phyloP scores from a whole-genome alignment of 352 stramenopile species.

The Pythium apleroticum region DNA sequence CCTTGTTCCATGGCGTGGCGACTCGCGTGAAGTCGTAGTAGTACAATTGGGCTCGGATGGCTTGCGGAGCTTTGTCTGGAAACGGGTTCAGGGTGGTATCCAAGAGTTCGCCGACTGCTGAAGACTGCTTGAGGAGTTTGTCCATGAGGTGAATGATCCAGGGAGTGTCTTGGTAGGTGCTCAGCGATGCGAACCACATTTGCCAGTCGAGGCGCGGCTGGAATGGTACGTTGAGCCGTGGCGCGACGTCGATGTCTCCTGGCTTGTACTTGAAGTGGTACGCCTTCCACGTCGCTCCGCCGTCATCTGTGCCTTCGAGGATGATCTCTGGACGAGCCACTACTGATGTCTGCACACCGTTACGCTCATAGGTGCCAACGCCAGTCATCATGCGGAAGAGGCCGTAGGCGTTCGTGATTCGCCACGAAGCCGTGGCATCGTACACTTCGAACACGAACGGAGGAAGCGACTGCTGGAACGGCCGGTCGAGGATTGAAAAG shows the following conservation, averaged over 20 bases:
- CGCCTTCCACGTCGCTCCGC: conserved; percentile 56
- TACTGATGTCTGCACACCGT: conserved; percentile 38
- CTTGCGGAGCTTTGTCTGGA: conserved; percentile 34
- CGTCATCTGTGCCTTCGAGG: conserved; percentile 67
- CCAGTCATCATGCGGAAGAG: conserved; percentile 91
- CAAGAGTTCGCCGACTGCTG: conserved; percentile 65
- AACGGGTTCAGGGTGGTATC: conserved; percentile 60
- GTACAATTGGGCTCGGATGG: conserved; percentile 68
- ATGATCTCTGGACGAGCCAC: conserved; percentile 90
- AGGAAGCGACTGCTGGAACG: conserved; percentile 38
- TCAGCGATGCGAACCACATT: conserved; percentile 92
- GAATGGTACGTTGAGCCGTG: conserved; percentile 42
- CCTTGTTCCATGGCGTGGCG: conserved; percentile 57
- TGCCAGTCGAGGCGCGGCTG: conserved; percentile 90
- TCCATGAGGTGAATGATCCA: conserved; percentile 88
- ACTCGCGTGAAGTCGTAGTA: conserved; percentile 87
- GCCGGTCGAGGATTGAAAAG: conserved; percentile 40
- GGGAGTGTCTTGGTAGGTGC: conserved; percentile 71
- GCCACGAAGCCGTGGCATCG: conserved; percentile 31
- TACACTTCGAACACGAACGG: conserved; percentile 32
- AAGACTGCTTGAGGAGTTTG: conserved; percentile 73
- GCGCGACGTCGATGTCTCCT: conserved; percentile 36
- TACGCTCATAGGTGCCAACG: conserved; percentile 47
- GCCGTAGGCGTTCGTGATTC: conserved; percentile 73
- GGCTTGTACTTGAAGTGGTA: conserved; percentile 91